Evolutionary conservation across 2,329 filamentous ascomycete genomes (phyloP).

Genomic region (Fusarium marasasianum): DNA sequence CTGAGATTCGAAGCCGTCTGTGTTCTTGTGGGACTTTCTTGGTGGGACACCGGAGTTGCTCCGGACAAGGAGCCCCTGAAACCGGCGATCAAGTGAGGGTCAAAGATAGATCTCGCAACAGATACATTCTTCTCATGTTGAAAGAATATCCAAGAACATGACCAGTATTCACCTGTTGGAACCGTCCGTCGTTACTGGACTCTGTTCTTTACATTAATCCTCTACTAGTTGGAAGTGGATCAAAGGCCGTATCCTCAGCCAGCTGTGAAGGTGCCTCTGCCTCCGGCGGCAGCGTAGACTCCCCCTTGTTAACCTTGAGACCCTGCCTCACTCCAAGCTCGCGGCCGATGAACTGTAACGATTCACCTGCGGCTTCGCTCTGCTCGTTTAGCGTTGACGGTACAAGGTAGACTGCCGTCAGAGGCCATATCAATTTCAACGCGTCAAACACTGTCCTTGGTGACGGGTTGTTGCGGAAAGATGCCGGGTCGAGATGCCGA

Average conservation of each 20-base stretch:
- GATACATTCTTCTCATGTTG: background rate
- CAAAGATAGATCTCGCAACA: background rate
- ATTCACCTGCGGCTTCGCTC: conserved; percentile 39
- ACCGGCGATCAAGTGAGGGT: background rate
- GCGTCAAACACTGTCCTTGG: conserved; percentile 50
- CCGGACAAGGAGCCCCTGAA: background rate
- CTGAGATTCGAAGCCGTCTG: background rate
- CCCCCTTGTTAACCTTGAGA: conserved; percentile 37
- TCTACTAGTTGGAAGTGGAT: conserved; percentile 21
- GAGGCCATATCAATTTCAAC: conserved; percentile 51
- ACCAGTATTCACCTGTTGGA: background rate
- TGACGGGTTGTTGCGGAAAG: conserved; percentile 39
- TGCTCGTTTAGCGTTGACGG: conserved; percentile 44
- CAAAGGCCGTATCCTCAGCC: conserved; percentile 25
- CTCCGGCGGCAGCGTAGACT: conserved; percentile 40
- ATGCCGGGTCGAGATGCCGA: conserved; percentile 38
- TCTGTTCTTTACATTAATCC: conserved; percentile 19
- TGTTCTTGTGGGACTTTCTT: background rate
- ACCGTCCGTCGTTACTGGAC: background rate
- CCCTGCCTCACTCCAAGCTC: conserved; percentile 52
- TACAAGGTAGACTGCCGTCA: conserved; percentile 46
- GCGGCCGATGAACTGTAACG: conserved; percentile 47
- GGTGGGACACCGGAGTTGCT: background rate
- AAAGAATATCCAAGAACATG: background rate
- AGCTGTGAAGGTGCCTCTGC: conserved; percentile 38